Evolutionary conservation across 192 early-diverging fungal species (phyloP), one percentile per base, ranked within the genome.

Genomic region (Backusella macrospora): DNA sequence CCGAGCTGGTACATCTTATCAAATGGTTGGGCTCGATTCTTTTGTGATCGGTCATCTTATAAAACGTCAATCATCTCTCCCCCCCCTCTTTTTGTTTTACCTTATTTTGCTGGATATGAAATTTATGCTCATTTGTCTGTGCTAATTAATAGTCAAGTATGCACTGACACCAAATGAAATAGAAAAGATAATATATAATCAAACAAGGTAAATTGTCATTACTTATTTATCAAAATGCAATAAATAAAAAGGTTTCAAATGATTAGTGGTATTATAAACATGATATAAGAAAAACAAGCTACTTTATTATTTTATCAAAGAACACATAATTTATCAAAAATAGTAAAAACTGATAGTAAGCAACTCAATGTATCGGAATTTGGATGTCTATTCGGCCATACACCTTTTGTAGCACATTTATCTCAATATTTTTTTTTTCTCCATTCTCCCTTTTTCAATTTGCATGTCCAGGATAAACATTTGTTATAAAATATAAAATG

Each of bases 81-180:
- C 21, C 52, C 49, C 52, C 8, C 3, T 26, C 26, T 49, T 59
- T 59, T 1, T 34, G 29, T 34, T 34, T 34, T 1, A 1, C 29
- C 29, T 34, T 59, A 59, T 59, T 21, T 43, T 59, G 52, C 52
- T 59, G 52, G 26, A 59, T 59, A 23, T 59, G 52, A 59, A 59
- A 59, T 59, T 59, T 59, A 26, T 59, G 52, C 26, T 59, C 52
- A 59, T 59, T 59, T 59, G 52, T 59, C 52, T 59, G 52, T 59
- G 52, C 52, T 59, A 59, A 59, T 59, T 59, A 59, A 26, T 59
- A 59, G 26, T 23, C 23, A 52, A 26, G 21, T 59, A 59, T 59
- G 52, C 52, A 59, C 52, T 59, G 52, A 59, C 52, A 59, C 52
- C 52, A 59, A 55, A 59, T 23, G 29, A 2, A 34, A 34, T 34